Base-by-base conservation (phyloP, 441 rosid species). In the Eutrema salsugineum region DNA sequence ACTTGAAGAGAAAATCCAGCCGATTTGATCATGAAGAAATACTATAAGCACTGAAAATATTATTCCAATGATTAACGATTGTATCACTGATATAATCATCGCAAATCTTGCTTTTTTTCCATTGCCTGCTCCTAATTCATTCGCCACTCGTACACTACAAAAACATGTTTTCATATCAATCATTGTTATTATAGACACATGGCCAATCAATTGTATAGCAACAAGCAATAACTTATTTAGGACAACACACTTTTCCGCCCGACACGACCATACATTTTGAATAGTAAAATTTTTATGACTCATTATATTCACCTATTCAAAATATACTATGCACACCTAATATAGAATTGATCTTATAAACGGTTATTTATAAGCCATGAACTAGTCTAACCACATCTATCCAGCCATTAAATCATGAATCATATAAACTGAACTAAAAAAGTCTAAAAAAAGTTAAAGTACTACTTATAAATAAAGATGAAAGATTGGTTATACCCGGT, bases 61-160 rank as follows among this genome's bases (percentile, higher is more conserved):
- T 20, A 85, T 4, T 27, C 94, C 98, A 4, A 87, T 74, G 11
- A 85, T 40, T 1, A 81, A 48, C 0, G 98, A 92, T 42, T 87
- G 85, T 47, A 68, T 77, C 56, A 85, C 81, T 0, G 94, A 74
- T n/a, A 80, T 85, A 8, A 53, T 28, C 19, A 89, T 81, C 1
- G 97, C 90, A 48, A 87, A 88, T 59, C 79, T 86, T 15, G 97
- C 94, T 15, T 70, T 83, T 48, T 82, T 70, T 0, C 89, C 93
- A 2, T 87, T 84, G 7, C 91, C 96, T 4, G 90, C 90, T 58
- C 94, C 91, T 7, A 91, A 68, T 60, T 90, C 97, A 71, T 90
- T 92, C 0, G 93, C 83, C 5, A 93, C 93, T 76, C 98, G 79
- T 14, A 90, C 93, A 11, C 91, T 89, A 83, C 17, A 19, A 10